Evolutionary conservation across 345 rosid species (phyloP).

Genomic region (Citrus inodora): DNA sequence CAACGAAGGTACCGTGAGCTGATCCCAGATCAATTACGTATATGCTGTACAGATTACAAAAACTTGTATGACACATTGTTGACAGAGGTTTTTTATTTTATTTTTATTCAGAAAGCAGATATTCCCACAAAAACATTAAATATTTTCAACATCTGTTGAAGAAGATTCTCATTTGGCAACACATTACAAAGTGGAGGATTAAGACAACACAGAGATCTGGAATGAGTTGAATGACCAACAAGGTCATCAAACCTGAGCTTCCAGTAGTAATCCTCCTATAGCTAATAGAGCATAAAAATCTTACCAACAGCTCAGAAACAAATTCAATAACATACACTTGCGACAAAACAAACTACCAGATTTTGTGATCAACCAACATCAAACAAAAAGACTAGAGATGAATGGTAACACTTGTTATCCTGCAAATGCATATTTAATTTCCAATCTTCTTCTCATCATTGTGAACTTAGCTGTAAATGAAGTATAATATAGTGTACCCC

Average conservation of each 20-base stretch:
- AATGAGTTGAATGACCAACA: background rate
- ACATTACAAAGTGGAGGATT: background rate
- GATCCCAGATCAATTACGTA: slow-evolving; percentile 80
- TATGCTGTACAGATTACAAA: slow-evolving; percentile 41
- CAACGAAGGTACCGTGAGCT: slow-evolving; percentile 86
- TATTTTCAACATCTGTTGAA: background rate
- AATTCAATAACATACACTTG: background rate
- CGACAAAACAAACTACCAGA: background rate
- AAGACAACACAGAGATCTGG: background rate
- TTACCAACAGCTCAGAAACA: background rate
- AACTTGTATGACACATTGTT: background rate
- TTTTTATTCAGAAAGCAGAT: background rate
- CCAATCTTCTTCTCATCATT: background rate
- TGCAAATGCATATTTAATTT: background rate
- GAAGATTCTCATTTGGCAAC: background rate
- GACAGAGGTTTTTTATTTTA: background rate
- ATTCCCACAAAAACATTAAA: background rate
- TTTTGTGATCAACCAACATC: background rate
- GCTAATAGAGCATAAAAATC: background rate
- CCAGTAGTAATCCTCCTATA: background rate
- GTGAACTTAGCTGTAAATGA: background rate
- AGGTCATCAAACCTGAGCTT: background rate
- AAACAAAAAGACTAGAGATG: background rate
- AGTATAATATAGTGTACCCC: background rate
- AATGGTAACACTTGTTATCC: background rate